Percentiles rank a stretch among this genome's conserved stretches.
Evolutionary conservation across 2,329 filamentous ascomycete genomes (phyloP).

Genomic region (Xylaria sp.): DNA sequence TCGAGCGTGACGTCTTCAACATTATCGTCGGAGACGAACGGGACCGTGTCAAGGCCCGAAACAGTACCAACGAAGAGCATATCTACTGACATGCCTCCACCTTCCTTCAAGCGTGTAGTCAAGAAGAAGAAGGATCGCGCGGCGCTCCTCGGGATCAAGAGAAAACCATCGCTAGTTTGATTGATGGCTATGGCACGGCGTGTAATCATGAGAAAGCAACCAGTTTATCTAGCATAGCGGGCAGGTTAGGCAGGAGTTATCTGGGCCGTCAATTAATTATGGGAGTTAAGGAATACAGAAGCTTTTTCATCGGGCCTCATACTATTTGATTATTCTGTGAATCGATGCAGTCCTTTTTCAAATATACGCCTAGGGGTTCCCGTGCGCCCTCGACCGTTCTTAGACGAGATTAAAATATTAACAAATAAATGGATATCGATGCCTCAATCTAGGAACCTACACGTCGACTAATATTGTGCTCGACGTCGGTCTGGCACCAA

Average conservation of each 20-base stretch:
- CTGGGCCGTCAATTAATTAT: neutral
- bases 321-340: neutral
- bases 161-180: constrained; percentile 72
- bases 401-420: too few relatives aligned
- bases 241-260: constrained; percentile 17
- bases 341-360: too few relatives aligned
- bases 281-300: constrained; percentile 1
- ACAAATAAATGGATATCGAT: too few relatives aligned
- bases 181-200: neutral
- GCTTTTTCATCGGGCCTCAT: neutral
- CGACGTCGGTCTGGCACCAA: too few relatives aligned
- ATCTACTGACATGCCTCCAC: constrained; percentile 60
- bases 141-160: constrained; percentile 85
- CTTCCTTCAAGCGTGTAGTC: constrained; percentile 77
- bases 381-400: too few relatives aligned
- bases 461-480: too few relatives aligned
- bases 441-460: too few relatives aligned
- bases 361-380: too few relatives aligned
- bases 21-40: constrained; percentile 22
- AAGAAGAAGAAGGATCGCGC: constrained; percentile 90
- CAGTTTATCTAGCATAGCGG: constrained; percentile 30
- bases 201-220: neutral
- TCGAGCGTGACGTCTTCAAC: constrained; percentile 18
- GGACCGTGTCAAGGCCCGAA: neutral
- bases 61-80: constrained; percentile 37